Evolutionary conservation across 805 yeast species (phyloP).

Genomic region (Hanseniaspora occidentalis): DNA sequence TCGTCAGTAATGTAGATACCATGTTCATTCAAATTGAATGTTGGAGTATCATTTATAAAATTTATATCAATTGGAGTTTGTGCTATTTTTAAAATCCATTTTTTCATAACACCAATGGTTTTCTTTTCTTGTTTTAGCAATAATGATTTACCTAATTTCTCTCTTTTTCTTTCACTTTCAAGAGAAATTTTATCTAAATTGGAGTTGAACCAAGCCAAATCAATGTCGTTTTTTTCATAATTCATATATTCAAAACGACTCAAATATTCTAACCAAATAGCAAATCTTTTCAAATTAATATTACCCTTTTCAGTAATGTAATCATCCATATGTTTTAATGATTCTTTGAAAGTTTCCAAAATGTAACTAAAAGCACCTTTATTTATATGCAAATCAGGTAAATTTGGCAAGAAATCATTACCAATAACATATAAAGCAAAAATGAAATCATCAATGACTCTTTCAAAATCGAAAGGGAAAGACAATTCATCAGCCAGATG

Average conservation of each 20-base stretch:
- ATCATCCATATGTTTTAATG: slow-evolving; percentile 63
- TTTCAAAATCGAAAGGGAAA: slow-evolving; percentile 72
- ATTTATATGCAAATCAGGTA: slow-evolving; percentile 86
- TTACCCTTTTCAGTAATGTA: slow-evolving; percentile 75
- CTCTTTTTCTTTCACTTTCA: slow-evolving; percentile 58
- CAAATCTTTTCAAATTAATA: slow-evolving; percentile 63
- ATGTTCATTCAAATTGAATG: slow-evolving; percentile 23
- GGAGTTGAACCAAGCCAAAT: slow-evolving; percentile 83
- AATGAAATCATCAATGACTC: slow-evolving; percentile 84
- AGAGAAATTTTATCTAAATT: slow-evolving; percentile 69
- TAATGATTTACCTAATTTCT: slow-evolving; percentile 50
- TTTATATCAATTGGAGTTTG: slow-evolving; percentile 9
- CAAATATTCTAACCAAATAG: slow-evolving; percentile 61
- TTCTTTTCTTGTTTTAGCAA: slow-evolving; percentile 64
- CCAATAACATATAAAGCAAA: slow-evolving; percentile 90
- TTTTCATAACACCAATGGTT: slow-evolving; percentile 43
- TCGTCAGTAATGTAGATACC: slow-evolving; percentile 27
- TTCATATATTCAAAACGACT: slow-evolving; percentile 73
- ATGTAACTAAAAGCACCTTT: slow-evolving; percentile 95
- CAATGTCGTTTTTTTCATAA: slow-evolving; percentile 74
- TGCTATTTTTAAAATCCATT: slow-evolving; percentile 31
- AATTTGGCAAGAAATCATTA: slow-evolving; percentile 92
- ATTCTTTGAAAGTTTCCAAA: slow-evolving; percentile 75
- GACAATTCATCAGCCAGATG: slow-evolving; percentile 51
- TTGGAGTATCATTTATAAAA: slow-evolving; percentile 28